Conservation (phyloP, 2,329 filamentous ascomycete genomes). For the Ilyonectria mors-panacis region DNA sequence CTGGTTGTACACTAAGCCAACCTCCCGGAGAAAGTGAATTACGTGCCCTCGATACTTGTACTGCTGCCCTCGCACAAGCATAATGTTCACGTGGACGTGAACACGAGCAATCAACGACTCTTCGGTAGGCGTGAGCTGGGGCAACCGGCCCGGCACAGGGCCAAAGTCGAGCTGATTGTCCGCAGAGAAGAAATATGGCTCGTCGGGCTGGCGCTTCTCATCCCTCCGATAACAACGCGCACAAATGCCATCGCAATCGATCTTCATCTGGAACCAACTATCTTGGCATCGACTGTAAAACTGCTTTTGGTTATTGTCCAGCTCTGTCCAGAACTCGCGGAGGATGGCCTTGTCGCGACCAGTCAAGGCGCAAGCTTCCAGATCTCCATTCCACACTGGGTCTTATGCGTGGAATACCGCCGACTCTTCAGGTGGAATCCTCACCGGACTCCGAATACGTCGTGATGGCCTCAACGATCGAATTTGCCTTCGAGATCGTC, state of each 20-base stretch:
- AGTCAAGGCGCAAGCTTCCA: too few relatives aligned
- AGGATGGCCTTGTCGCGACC: background rate
- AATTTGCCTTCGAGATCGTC: constrained; percentile 10
- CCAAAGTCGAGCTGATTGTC: too few relatives aligned
- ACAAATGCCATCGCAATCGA: background rate
- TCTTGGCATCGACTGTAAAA: background rate
- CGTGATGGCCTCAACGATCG: background rate
- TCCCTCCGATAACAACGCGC: background rate
- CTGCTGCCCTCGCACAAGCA: too few relatives aligned
- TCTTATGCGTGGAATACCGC: too few relatives aligned
- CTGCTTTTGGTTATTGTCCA: background rate
- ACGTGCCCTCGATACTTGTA: background rate
- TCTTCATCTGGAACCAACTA: too few relatives aligned
- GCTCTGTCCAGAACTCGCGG: background rate
- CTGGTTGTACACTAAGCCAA: background rate
- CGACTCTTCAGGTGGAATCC: too few relatives aligned
- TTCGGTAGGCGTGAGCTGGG: background rate
- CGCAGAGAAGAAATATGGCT: too few relatives aligned
- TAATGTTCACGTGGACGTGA: too few relatives aligned
- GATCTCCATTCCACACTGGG: too few relatives aligned
- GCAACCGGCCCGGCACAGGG: too few relatives aligned
- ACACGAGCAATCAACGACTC: background rate
- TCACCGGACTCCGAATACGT: too few relatives aligned
- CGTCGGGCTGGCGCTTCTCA: too few relatives aligned
- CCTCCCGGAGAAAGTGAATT: background rate